Evolutionary conservation across 768 basidiomycete species (phyloP).

Genomic region (Russula sp.): DNA sequence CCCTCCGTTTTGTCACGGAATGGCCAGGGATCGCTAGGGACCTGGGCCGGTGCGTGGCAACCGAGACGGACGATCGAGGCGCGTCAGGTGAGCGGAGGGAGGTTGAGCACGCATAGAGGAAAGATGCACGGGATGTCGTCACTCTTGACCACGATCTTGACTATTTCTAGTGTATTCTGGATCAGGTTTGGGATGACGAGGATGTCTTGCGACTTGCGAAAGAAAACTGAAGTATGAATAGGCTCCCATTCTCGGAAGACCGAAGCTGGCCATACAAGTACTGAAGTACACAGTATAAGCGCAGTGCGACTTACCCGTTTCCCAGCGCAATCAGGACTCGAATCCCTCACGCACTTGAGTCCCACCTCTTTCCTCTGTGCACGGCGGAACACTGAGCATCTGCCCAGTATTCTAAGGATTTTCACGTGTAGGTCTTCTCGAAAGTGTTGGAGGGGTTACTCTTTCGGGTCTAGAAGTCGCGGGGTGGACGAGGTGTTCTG

Average conservation of each 20-base stretch:
- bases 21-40: constrained; percentile 18
- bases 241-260: constrained; percentile 19
- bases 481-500: no score
- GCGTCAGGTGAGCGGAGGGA: constrained; percentile 26
- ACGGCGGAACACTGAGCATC: no score
- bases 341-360: no score
- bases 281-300: constrained; percentile 12
- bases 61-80: constrained; percentile 31
- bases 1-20: constrained; percentile 31
- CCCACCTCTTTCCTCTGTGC: no score
- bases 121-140: constrained; percentile 15
- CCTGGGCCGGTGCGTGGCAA: constrained; percentile 29
- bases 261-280: constrained; percentile 18
- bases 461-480: no score
- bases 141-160: constrained; percentile 13
- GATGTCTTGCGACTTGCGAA: constrained; percentile 29
- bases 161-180: constrained; percentile 31
- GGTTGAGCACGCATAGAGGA: constrained; percentile 30
- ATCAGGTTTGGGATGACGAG: constrained; percentile 34
- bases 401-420: no score
- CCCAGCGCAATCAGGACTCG: no score
- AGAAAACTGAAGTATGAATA: constrained; percentile 36
- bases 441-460: no score
- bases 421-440: no score
- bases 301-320: constrained; percentile 31